Evolutionary conservation across 2,329 filamentous ascomycete genomes (phyloP).

Genomic region (Colletotrichum melonis): DNA sequence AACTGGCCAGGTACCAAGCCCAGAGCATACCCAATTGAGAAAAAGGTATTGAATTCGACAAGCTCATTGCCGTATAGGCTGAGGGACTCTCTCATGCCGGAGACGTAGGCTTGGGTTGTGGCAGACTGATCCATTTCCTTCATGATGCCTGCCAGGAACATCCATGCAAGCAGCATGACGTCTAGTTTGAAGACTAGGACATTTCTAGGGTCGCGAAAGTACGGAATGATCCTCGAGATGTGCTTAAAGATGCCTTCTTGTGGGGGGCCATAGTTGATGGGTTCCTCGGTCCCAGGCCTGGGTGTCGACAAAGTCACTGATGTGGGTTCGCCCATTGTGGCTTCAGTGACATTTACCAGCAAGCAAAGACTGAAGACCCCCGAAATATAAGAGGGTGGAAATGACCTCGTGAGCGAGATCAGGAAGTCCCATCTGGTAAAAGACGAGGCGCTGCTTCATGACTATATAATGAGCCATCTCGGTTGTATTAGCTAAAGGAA

Average conservation of each 20-base stretch:
- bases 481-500: neutral
- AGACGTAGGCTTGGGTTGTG: constrained; percentile 52
- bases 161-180: constrained; percentile 48
- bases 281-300: neutral
- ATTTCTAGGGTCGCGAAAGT: constrained; percentile 46
- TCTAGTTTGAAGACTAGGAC: constrained; percentile 49
- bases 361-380: neutral
- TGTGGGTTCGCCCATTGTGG: constrained; percentile 15
- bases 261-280: constrained; percentile 29
- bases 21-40: constrained; percentile 40
- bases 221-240: constrained; percentile 36
- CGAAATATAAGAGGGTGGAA: neutral
- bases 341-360: neutral
- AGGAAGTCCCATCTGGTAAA: neutral
- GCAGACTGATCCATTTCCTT: constrained; percentile 48
- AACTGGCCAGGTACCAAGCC: constrained; percentile 43
- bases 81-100: constrained; percentile 52
- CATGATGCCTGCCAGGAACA: constrained; percentile 42
- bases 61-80: constrained; percentile 47
- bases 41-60: constrained; percentile 37
- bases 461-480: constrained; percentile 17
- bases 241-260: constrained; percentile 34
- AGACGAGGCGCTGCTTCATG: neutral
- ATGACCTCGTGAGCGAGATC: neutral
- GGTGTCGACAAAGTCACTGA: constrained; percentile 4